Evolutionary conservation across 2,329 filamentous ascomycete species (phyloP).

Genomic region (Ophiocordyceps polyrhachis-furcata): DNA sequence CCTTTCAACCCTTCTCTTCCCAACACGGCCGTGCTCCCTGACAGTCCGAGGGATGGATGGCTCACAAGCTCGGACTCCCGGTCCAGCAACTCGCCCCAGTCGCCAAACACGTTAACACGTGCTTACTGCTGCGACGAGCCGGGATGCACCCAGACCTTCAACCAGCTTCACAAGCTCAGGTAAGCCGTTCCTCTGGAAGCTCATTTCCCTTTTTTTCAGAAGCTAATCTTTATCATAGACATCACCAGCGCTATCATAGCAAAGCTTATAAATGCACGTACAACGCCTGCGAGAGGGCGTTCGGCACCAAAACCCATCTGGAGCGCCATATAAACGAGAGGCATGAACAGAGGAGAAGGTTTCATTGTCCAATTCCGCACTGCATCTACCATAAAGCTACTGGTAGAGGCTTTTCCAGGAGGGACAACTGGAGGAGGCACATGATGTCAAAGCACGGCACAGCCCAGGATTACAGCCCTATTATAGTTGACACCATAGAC

Average conservation of each 20-base stretch:
- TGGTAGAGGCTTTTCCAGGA: constrained; percentile 39
- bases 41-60: constrained; percentile 22
- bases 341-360: constrained; percentile 40
- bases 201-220: neutral
- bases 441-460: constrained; percentile 40
- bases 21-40: constrained; percentile 28
- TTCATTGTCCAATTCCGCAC: constrained; percentile 33
- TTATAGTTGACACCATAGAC: neutral
- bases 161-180: constrained; percentile 42
- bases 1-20: constrained; percentile 22
- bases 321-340: constrained; percentile 44
- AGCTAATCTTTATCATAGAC: constrained; percentile 16
- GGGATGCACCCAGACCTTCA: constrained; percentile 25
- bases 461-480: constrained; percentile 10
- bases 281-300: constrained; percentile 31
- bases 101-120: constrained; percentile 8
- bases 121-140: constrained; percentile 17
- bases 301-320: constrained; percentile 43
- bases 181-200: constrained; percentile 9
- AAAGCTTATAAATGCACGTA: constrained; percentile 39
- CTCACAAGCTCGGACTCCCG: constrained; percentile 17
- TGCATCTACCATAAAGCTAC: constrained; percentile 38
- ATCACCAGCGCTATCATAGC: constrained; percentile 42
- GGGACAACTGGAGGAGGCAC: constrained; percentile 44
- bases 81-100: constrained; percentile 17